Percentiles rank a stretch among this genome's conserved stretches.
Evolutionary conservation across 176 grass and related monocot genomes (phyloP).

Genomic region (Musa acuminata): DNA sequence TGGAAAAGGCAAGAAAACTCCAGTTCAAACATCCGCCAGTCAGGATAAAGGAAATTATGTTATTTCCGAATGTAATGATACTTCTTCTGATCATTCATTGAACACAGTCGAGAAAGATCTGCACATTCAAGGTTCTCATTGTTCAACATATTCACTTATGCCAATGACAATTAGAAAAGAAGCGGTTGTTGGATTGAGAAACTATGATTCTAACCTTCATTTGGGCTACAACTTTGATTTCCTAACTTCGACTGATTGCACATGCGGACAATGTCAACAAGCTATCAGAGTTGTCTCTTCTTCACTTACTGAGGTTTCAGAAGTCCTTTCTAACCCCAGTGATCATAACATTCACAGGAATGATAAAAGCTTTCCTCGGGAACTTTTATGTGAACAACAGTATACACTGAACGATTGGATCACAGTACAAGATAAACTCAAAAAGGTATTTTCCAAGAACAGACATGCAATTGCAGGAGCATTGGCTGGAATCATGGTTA

Average conservation of each 20-base stretch:
- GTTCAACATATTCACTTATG: background rate
- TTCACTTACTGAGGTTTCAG: background rate
- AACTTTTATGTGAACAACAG: slow-evolving; percentile 14
- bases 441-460: slow-evolving; percentile 39
- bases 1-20: slow-evolving; percentile 21
- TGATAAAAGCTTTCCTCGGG: slow-evolving; percentile 15
- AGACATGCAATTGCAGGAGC: slow-evolving; percentile 70
- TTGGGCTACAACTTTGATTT: background rate
- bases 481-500: slow-evolving; percentile 68
- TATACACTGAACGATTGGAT: slow-evolving; percentile 15
- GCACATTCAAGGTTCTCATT: slow-evolving; percentile 1
- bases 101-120: background rate
- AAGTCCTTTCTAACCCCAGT: background rate
- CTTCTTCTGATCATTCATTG: background rate
- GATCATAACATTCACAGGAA: background rate
- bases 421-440: slow-evolving; percentile 33
- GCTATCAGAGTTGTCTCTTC: background rate
- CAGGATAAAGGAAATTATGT: slow-evolving; percentile 15
- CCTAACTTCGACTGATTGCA: background rate
- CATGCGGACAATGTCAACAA: background rate
- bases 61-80: slow-evolving; percentile 23
- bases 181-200: background rate
- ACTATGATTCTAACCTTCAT: background rate
- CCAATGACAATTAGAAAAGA: background rate
- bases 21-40: slow-evolving; percentile 16